Percentiles rank a stretch among this genome's conserved stretches.
phyloP scores from a whole-genome alignment of 768 basidiomycete species.

The Russula emetica region DNA sequence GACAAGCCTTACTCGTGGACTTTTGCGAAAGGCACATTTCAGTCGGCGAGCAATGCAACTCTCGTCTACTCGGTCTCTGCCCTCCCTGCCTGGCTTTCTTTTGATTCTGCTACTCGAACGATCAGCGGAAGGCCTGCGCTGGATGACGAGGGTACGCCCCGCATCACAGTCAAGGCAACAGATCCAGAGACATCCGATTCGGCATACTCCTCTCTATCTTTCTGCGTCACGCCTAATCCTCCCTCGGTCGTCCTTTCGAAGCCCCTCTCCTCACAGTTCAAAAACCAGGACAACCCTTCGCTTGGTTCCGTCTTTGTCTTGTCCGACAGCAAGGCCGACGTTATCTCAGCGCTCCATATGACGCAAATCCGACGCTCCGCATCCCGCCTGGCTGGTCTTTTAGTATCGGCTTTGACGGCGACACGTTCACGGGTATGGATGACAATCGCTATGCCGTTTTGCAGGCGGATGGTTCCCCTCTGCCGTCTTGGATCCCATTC shows the following conservation, averaged over 20 bases:
- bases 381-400: constrained; percentile 85
- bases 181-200: constrained; percentile 44
- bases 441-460: constrained; percentile 60
- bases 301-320: constrained; percentile 75
- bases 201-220: constrained; percentile 49
- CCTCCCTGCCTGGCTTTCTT: constrained; percentile 74
- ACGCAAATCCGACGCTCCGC: constrained; percentile 51
- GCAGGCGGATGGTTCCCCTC: constrained; percentile 58
- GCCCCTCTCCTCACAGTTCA: constrained; percentile 59
- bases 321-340: constrained; percentile 33
- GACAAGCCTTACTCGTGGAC: constrained; percentile 64
- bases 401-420: constrained; percentile 73
- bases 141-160: constrained; percentile 57
- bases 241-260: constrained; percentile 50
- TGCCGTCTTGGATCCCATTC: constrained; percentile 77
- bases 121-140: constrained; percentile 66
- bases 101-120: constrained; percentile 54
- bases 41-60: constrained; percentile 41
- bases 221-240: constrained; percentile 53
- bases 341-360: constrained; percentile 52
- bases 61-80: constrained; percentile 50
- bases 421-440: constrained; percentile 51
- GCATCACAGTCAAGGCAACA: constrained; percentile 60
- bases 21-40: constrained; percentile 63
- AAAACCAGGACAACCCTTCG: constrained; percentile 48